These are phyloP conservation scores for Solanum microdontum DNA, from an alignment of 257 asterid species.

Conservation along the genomic window DNA sequence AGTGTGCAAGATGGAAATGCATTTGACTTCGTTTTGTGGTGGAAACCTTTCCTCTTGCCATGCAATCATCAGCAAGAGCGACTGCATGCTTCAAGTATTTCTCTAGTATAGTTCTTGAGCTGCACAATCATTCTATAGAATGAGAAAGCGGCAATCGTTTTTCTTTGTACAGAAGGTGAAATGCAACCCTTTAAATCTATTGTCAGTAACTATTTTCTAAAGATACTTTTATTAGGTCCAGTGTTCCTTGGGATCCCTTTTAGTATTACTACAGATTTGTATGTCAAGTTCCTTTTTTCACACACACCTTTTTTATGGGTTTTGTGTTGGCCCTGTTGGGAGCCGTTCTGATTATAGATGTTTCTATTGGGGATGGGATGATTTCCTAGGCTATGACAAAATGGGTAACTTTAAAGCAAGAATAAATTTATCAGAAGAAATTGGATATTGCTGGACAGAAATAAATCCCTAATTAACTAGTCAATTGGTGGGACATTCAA, in stretches of 20 bases:
- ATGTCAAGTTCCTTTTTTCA: neutral
- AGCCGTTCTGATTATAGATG: neutral
- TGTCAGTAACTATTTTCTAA: neutral
- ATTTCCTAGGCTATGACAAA: neutral
- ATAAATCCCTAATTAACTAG: neutral
- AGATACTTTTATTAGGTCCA: neutral
- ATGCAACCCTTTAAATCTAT: neutral
- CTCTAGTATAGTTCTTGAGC: conserved; percentile 90
- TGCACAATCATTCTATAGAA: conserved; percentile 24
- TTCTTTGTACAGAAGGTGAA: neutral
- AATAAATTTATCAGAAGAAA: neutral
- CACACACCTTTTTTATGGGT: neutral
- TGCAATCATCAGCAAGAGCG: conserved; percentile 58
- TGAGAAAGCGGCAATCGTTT: neutral
- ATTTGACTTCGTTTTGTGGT: conserved; percentile 67
- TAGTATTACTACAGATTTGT: neutral
- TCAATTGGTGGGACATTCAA: neutral
- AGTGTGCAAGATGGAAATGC: conserved; percentile 98
- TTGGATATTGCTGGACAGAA: neutral
- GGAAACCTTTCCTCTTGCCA: conserved; percentile 39
- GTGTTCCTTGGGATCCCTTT: neutral
- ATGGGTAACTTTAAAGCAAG: neutral
- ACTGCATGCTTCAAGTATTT: conserved; percentile 93
- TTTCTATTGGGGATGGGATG: neutral
- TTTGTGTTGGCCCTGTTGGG: neutral